A percentile compares a stretch with the other conserved stretches of the same genome.
These are phyloP conservation scores for Daldinia bambusicola DNA, from an alignment of 495 filamentous ascomycete species.

Conservation along the genomic window DNA sequence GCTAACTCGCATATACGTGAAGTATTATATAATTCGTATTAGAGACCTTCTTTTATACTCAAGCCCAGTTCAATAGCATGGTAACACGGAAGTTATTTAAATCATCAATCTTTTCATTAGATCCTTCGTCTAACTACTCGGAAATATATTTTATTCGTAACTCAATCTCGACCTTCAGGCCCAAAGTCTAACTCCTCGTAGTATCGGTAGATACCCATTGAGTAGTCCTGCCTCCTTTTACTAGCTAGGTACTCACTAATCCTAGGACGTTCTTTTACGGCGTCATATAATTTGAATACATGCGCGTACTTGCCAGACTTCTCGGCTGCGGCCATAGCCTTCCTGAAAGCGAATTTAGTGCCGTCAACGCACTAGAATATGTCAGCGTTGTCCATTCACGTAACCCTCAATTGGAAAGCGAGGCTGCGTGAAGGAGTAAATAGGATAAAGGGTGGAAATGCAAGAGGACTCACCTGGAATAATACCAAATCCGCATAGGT, in stretches of 20 bases:
- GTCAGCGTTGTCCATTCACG: conserved; percentile 15
- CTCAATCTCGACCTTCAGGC: conserved; percentile 27
- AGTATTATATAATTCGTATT: no score
- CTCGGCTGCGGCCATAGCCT: conserved; percentile 55
- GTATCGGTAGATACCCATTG: conserved; percentile 64
- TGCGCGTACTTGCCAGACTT: conserved; percentile 57
- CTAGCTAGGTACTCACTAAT: conserved; percentile 67
- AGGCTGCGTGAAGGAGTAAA: neutral
- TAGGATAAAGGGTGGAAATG: neutral
- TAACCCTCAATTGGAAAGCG: neutral
- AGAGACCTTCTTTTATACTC: no score
- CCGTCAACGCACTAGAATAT: conserved; percentile 49
- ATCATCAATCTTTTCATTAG: no score
- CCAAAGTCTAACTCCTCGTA: conserved; percentile 65
- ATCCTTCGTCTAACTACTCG: no score
- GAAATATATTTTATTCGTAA: neutral
- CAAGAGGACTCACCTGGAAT: conserved; percentile 63
- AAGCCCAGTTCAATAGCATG: no score
- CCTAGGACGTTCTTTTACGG: conserved; percentile 57
- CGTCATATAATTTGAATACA: conserved; percentile 61
- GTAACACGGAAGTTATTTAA: no score
- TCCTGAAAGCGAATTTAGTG: conserved; percentile 65
- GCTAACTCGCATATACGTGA: no score
- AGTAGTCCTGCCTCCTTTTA: conserved; percentile 61
- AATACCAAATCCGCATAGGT: conserved; percentile 76